Evolutionary conservation across 1,284 basidiomycete species (phyloP), one percentile per base, ranked within the genome.

Genomic region (Sanghuangporus sanghuang): DNA sequence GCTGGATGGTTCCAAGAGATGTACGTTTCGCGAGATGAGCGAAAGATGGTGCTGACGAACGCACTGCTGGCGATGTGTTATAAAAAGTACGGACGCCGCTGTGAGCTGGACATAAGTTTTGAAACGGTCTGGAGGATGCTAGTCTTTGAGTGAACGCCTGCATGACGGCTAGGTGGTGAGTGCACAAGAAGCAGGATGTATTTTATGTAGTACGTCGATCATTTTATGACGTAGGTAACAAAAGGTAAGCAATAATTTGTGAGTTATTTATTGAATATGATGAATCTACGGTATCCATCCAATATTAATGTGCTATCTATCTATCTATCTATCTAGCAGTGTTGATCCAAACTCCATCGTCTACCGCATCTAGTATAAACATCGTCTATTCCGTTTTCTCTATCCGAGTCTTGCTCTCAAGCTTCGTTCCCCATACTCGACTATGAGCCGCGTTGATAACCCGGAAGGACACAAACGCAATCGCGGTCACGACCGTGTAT

Each of bases 401-500:
- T 7, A 18, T n/a, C 16, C 44, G 27, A 32, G 3, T 32, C 27
- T 32, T 32, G 27, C 27, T 32, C 27, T 32, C 27, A 32, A 32
- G 6, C 44, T 46, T 46, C 11, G 21, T 32, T 35, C 56, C 36
- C 36, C 27, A 39, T 8, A 59, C n/a, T 7, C 39, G n/a, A 3
- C 14, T 27, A 60, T 79, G 79, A 2, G 85, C 65, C 23, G 73
- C 69, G 68, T 90, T 89, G 48, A 89, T 71, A 3, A 72, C 67
- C 69, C 79, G 78, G 70, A 93, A 89, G 1, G 83, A 84, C 2
- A 78, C 55, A 40, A 85, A 77, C 4, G 87, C 86, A 39, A 90
- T 75, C 0, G 73, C 60, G 0, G 81, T 79, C 0, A 82, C 80
- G 2, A 75, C 79, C 7, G 71, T 68, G 73, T 93, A 94, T 35